Evolutionary conservation across 1,139 yeast genomes (phyloP).

Genomic region (Scheffersomyces cryptocercus): DNA sequence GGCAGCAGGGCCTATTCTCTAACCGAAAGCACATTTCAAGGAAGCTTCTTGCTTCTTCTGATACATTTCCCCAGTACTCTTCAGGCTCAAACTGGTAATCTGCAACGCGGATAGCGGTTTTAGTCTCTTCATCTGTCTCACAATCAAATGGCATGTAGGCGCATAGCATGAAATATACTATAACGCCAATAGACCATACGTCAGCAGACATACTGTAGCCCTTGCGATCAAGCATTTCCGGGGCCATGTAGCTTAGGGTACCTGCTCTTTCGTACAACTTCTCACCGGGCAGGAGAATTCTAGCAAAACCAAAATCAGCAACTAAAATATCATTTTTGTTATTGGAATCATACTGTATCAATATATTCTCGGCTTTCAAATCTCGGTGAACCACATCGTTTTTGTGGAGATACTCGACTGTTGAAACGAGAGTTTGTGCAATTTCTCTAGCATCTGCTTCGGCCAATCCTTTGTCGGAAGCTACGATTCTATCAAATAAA

Average conservation of each 20-base stretch:
- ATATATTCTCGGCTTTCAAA: constrained; percentile 42
- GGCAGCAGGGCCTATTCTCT: constrained; percentile 49
- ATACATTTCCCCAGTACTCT: constrained; percentile 59
- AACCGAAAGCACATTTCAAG: constrained; percentile 54
- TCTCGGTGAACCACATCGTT: constrained; percentile 43
- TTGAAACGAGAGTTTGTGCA: constrained; percentile 26
- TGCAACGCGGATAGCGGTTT: constrained; percentile 56
- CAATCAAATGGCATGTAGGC: constrained; percentile 84
- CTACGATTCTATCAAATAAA: constrained; percentile 59
- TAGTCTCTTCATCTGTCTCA: constrained; percentile 69
- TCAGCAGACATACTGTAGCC: constrained; percentile 67
- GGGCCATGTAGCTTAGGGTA: constrained; percentile 76
- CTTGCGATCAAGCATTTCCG: constrained; percentile 55
- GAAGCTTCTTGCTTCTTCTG: constrained; percentile 58
- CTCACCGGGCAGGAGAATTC: constrained; percentile 27
- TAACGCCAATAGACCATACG: constrained; percentile 78
- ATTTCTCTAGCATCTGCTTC: constrained; percentile 53
- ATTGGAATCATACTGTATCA: constrained; percentile 23
- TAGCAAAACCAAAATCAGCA: constrained; percentile 74
- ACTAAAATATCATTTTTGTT: constrained; percentile 49
- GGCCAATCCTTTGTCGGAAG: constrained; percentile 42
- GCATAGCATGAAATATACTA: constrained; percentile 67
- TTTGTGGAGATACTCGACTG: constrained; percentile 32
- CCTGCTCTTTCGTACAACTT: constrained; percentile 47
- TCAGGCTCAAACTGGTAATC: constrained; percentile 64